These are phyloP conservation scores for Tetrapisispora nanseiensis DNA, from an alignment of 805 yeast genomes.

Conservation along the genomic window DNA sequence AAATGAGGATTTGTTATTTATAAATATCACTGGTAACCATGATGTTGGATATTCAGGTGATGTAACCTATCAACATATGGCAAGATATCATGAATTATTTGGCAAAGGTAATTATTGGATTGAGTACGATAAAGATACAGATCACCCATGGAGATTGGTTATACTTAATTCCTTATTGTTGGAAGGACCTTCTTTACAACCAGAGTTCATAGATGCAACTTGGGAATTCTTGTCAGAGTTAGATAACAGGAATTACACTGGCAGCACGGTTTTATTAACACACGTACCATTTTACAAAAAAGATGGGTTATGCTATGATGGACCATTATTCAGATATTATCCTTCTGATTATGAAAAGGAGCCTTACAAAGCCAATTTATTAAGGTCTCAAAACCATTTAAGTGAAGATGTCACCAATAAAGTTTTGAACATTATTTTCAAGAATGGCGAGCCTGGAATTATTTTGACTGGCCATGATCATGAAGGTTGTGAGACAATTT, in stretches of 20 bases:
- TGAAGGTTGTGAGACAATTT: conserved; percentile 77
- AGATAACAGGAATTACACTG: conserved; percentile 46
- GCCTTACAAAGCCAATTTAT: conserved; percentile 57
- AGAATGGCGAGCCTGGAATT: conserved; percentile 58
- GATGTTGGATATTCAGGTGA: conserved; percentile 95
- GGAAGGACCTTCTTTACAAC: conserved; percentile 86
- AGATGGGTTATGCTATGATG: conserved; percentile 79
- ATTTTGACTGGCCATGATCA: conserved; percentile 94
- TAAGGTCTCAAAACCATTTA: conserved; percentile 82
- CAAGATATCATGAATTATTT: conserved; percentile 61
- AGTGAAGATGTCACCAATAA: conserved; percentile 54
- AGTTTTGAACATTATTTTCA: conserved; percentile 64
- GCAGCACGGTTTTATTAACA: conserved; percentile 73
- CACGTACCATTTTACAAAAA: conserved; percentile 84
- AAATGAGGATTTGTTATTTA: conserved; percentile 51
- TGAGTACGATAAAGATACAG: conserved; percentile 52
- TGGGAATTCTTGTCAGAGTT: conserved; percentile 65
- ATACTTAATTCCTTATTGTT: conserved; percentile 72
- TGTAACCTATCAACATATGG: conserved; percentile 84
- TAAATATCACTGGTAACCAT: conserved; percentile 89
- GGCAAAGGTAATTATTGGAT: conserved; percentile 83
- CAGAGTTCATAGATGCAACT: conserved; percentile 54
- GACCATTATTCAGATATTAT: conserved; percentile 61
- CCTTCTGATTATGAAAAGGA: conserved; percentile 43
- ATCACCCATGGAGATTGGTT: conserved; percentile 74